These are phyloP conservation scores for Fraxinus velutina DNA, from an alignment of 305 asterid species.

Conservation along the genomic window DNA sequence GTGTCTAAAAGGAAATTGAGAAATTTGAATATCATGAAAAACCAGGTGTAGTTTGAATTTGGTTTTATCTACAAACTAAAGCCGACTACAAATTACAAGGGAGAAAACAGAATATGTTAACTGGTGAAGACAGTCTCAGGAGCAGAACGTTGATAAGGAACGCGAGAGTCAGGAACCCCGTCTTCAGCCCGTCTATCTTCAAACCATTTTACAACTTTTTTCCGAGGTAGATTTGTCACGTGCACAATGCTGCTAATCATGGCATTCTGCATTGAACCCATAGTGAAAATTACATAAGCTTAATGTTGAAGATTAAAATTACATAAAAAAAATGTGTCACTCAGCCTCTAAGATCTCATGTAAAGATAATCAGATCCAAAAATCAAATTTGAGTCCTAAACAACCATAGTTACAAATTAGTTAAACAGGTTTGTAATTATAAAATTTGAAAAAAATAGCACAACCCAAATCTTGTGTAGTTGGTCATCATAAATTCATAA, in stretches of 20 bases:
- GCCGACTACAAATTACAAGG: not conserved
- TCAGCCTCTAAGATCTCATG: not conserved
- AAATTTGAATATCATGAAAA: not conserved
- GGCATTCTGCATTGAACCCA: constrained; percentile 55
- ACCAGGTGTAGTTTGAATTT: not conserved
- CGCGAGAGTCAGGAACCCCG: constrained; percentile 64
- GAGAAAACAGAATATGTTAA: constrained; percentile 12
- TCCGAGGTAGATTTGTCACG: constrained; percentile 78
- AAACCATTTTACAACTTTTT: constrained; percentile 82
- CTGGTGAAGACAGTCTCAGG: constrained; percentile 35
- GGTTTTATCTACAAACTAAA: not conserved
- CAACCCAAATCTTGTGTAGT: not conserved
- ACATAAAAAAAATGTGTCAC: not conserved
- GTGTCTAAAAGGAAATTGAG: not conserved
- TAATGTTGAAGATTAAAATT: not conserved
- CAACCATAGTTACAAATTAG: not conserved
- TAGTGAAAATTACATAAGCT: not conserved
- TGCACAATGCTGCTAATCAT: constrained; percentile 91
- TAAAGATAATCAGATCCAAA: not conserved
- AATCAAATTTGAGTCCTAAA: not conserved
- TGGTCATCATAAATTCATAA: not conserved
- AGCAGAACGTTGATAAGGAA: constrained; percentile 47
- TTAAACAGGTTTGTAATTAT: not conserved
- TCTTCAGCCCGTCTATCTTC: constrained; percentile 82
- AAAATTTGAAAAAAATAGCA: not conserved